phyloP scores from a whole-genome alignment of 2,329 filamentous ascomycete genomes.

The Epichloe scottii region DNA sequence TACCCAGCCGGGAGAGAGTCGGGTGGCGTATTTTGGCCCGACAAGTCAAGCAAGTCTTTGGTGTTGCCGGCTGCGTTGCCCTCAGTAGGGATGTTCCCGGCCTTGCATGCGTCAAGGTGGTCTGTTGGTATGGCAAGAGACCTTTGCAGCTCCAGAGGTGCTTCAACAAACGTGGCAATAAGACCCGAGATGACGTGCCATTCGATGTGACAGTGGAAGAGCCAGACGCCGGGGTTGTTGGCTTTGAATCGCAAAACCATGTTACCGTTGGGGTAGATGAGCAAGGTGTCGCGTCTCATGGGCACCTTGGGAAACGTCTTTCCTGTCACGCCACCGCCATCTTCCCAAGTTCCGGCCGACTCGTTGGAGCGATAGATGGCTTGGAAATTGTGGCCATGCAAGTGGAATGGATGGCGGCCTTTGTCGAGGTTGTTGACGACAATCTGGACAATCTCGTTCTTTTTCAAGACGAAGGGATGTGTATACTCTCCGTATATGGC shows the following conservation, averaged over 20 bases:
- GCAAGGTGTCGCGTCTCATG: conserved; percentile 56
- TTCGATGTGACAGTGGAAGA: conserved; percentile 73
- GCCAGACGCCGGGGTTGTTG: conserved; percentile 57
- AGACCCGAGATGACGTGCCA: conserved; percentile 64
- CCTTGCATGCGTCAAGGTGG: conserved; percentile 45
- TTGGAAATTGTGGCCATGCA: conserved; percentile 70
- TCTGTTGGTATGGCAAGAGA: conserved; percentile 45
- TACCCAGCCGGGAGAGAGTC: conserved; percentile 49
- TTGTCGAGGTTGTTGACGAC: conserved; percentile 65
- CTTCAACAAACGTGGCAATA: conserved; percentile 51
- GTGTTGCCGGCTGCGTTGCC: conserved; percentile 72
- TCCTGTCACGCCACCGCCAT: conserved; percentile 29
- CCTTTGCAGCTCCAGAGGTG: conserved; percentile 49
- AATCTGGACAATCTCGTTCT: conserved; percentile 58
- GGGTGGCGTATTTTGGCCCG: conserved; percentile 44
- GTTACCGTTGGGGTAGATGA: conserved; percentile 53
- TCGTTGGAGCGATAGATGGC: conserved; percentile 47
- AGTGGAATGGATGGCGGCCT: conserved; percentile 61
- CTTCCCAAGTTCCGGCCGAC: conserved; percentile 42
- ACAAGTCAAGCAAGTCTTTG: conserved; percentile 47
- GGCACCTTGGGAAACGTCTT: conserved; percentile 39
- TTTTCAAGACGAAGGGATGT: conserved; percentile 54
- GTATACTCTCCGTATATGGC: conserved; percentile 54
- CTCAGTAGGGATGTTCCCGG: conserved; percentile 31
- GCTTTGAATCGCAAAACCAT: conserved; percentile 56